Evolutionary conservation across 768 basidiomycete genomes (phyloP).

Genomic region (Leccinum disarticulatum): DNA sequence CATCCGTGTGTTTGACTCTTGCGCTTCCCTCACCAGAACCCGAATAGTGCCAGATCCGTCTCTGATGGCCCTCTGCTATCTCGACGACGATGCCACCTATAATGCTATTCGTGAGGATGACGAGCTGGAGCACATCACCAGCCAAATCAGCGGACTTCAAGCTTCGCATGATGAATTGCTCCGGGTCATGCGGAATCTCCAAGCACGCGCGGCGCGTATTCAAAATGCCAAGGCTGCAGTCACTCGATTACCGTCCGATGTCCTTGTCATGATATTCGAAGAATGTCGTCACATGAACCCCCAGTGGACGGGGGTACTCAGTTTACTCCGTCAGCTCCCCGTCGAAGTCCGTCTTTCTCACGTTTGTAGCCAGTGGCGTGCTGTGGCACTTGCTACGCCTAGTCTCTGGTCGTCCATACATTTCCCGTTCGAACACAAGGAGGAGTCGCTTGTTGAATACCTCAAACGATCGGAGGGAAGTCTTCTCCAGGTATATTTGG

Average conservation of each 20-base stretch:
- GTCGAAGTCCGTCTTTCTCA: conserved; percentile 36
- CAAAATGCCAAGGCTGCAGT: conserved; percentile 31
- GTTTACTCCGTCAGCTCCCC: conserved; percentile 33
- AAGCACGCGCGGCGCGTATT: conserved; percentile 32
- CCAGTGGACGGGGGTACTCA: conserved; percentile 34
- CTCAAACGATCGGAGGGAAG: conserved; percentile 32
- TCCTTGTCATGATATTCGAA: conserved; percentile 34
- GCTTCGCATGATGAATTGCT: conserved; percentile 30
- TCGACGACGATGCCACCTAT: conserved; percentile 16
- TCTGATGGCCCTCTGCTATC: conserved; percentile 32
- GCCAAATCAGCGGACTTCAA: conserved; percentile 28
- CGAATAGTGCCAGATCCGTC: conserved; percentile 9
- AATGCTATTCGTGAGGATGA: conserved; percentile 10
- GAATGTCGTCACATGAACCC: conserved; percentile 32
- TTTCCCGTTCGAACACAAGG: conserved; percentile 31
- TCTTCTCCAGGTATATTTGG: conserved; percentile 33
- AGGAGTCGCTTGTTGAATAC: conserved; percentile 32
- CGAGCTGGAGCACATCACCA: conserved; percentile 28
- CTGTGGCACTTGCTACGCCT: conserved; percentile 34
- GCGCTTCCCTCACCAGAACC: conserved; percentile 5
- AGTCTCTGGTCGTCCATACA: conserved; percentile 37
- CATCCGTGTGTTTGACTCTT: neutral
- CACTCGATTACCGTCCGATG: conserved; percentile 31
- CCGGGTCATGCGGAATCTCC: conserved; percentile 27
- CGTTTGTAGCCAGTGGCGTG: conserved; percentile 36